phyloP scores from a whole-genome alignment of 2,329 filamentous ascomycete genomes.

The Exophiala calicioides region DNA sequence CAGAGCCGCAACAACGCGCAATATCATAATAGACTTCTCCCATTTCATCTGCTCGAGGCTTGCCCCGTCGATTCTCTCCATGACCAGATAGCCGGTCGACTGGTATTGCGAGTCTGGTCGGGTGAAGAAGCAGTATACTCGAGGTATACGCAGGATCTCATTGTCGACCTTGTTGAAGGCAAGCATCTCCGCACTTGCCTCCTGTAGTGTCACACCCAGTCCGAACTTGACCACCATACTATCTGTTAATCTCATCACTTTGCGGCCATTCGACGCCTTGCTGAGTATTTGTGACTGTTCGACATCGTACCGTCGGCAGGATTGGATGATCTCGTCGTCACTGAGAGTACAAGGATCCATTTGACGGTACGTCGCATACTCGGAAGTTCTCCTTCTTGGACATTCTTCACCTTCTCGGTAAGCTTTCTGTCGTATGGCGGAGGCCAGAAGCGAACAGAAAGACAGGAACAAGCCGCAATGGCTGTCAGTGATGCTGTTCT shows the following conservation, averaged over 20 bases:
- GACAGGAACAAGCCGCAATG: too few species aligned
- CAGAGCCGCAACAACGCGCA: not conserved
- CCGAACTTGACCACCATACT: constrained; percentile 17
- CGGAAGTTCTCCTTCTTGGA: too few species aligned
- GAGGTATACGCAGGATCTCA: constrained; percentile 7
- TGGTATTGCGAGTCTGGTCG: not conserved
- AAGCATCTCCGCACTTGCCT: constrained; percentile 12
- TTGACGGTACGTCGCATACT: too few species aligned
- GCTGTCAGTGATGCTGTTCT: too few species aligned
- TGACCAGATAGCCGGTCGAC: constrained; percentile 8
- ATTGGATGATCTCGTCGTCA: too few species aligned
- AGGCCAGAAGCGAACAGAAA: too few species aligned
- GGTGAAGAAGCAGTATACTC: constrained; percentile 7
- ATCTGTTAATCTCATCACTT: constrained; percentile 4
- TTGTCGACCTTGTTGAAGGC: constrained; percentile 4
- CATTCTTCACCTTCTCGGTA: too few species aligned
- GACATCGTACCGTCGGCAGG: too few species aligned
- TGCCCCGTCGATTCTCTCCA: constrained; percentile 11
- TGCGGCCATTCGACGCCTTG: constrained; percentile 2
- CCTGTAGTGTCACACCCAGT: constrained; percentile 12
- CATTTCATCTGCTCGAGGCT: not conserved
- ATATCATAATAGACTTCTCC: constrained; percentile 2
- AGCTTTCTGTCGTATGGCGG: too few species aligned
- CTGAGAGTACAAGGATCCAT: too few species aligned
- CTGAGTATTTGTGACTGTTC: too few species aligned